Evolutionary conservation across 108 stramenopile genomes (phyloP).

Genomic region (Nitzschia putrida): DNA sequence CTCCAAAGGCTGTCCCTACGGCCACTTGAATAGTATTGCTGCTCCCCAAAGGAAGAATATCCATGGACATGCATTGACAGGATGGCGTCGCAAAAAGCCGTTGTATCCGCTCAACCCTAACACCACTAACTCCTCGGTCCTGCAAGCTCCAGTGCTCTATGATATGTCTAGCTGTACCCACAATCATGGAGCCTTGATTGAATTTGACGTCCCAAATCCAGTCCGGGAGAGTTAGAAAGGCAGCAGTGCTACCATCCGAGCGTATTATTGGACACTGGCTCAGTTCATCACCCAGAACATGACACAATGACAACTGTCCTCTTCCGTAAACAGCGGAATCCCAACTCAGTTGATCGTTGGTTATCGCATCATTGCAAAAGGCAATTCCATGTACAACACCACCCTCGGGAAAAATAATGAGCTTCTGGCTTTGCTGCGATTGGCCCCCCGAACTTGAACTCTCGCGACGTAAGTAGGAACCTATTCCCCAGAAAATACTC

Average conservation of each 20-base stretch:
- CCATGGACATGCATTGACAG: slow-evolving; percentile 58
- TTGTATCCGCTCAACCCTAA: slow-evolving; percentile 8
- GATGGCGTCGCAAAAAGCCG: slow-evolving; percentile 38
- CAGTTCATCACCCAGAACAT: neutral
- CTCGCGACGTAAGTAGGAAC: neutral
- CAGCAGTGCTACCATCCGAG: neutral
- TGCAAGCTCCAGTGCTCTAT: slow-evolving; percentile 57
- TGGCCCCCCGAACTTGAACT: neutral
- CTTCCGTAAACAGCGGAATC: slow-evolving; percentile 33
- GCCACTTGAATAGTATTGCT: slow-evolving; percentile 14
- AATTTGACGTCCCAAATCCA: slow-evolving; percentile 66
- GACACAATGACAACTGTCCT: slow-evolving; percentile 28
- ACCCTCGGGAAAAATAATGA: slow-evolving; percentile 31
- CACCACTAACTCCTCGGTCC: neutral
- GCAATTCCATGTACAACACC: slow-evolving; percentile 35
- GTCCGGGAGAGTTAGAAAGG: slow-evolving; percentile 41
- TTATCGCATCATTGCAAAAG: slow-evolving; percentile 2
- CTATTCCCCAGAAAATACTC: slow-evolving; percentile 9
- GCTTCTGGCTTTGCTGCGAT: neutral
- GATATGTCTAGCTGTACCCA: slow-evolving; percentile 58
- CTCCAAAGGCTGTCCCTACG: slow-evolving; percentile 60
- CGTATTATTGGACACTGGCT: neutral
- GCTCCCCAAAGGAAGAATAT: slow-evolving; percentile 36
- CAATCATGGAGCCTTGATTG: slow-evolving; percentile 21
- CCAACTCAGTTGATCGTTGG: neutral